Base-by-base conservation (phyloP, 306 rosid genomes). In the Inga leiocalycina region DNA sequence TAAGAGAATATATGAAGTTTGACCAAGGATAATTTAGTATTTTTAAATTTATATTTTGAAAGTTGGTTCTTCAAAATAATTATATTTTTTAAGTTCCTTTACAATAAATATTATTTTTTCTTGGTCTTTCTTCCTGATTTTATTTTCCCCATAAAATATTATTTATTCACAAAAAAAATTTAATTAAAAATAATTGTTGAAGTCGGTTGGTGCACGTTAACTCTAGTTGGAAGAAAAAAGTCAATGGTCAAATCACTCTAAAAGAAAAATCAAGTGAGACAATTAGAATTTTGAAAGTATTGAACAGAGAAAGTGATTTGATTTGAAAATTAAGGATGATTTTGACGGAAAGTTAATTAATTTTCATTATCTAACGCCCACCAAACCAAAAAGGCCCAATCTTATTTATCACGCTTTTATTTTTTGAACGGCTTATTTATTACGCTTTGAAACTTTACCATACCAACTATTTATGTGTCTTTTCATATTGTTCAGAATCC, bases 281-380 rank as follows among this genome's bases (percentile, higher is more conserved):
- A 77, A 41, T 22, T 6, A n/a, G 52, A 62, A 62, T 12, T 27
- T 59, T 17, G 24, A 62, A 13, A 7, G 32, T 24, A 8, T 54
- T 10, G 14, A 14, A 3, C 46, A 15, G 65, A 61, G 46, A 34
- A 12, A 39, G 32, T 20, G 68, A 57, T 59, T 61, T 77, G 54
- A 43, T 59, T 77, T 77, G 54, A 27, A 77, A 64, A 68, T 73
- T 19, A 11, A 41, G 56, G 45, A 84, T 41, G 44, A 59, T 49
- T 74, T 37, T 64, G 85, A 78, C 51, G 83, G 80, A 85, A 85
- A 81, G 76, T 27, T 27, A 46, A n/a, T 37, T 41, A 46, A 20
- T 34, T 49, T 70, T 59, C 16, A 62, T 73, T 34, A 44, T 57
- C 51, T 43, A 48, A 69, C 64, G 39, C 20, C 78, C 43, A 75